Evolutionary conservation across 2,329 filamentous ascomycete genomes (phyloP), one percentile per base, ranked within the genome.

Genomic region (Aspergillus thermomutatus): DNA sequence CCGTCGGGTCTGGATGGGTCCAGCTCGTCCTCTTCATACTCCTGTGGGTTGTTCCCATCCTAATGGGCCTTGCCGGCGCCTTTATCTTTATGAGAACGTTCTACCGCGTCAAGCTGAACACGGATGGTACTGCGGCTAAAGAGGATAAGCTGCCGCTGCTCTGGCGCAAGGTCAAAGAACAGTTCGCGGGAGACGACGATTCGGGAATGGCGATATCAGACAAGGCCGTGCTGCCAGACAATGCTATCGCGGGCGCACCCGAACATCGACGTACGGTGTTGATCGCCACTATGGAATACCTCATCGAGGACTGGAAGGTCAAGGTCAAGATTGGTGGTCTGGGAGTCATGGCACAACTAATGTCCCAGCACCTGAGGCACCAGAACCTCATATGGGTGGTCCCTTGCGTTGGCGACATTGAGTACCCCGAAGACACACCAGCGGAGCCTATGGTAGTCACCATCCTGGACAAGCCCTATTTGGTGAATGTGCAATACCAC

Each of bases 291-390:
- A 87, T 89, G 83, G 86, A 89, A 69, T 89, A 89, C 71, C 85
- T 88, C 59, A 88, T 89, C 58, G 83, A 86, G 55, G 86, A 89
- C 66, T 88, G 86, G 83, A 79, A 73, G 3, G 86, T 89, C 73
- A 88, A 87, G 71, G 85, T 89, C 73, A 89, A 89, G 73, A 89
- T 89, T 49, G 86, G 86, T 58, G 87, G 86, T 58, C 77, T 89
- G 3, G 86, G 87, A 69, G 86, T 88, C 59, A 89, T 89, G 86
- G 85, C 86, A 31, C 83, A 87, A 62, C 74, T 88, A 2, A 89
- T 88, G 86, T 83, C 83, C 17, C 85, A 86, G 66, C 82, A 85
- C 52, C 79, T 89, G 10, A 77, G 81, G 3, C 84, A 88, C 61
- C 82, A 87, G 63, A 82, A 88, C 66, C 76, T 89, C 0, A 82